These are phyloP conservation scores for Blastosporella zonata DNA, from an alignment of 1,284 basidiomycete species.

Conservation along the genomic window DNA sequence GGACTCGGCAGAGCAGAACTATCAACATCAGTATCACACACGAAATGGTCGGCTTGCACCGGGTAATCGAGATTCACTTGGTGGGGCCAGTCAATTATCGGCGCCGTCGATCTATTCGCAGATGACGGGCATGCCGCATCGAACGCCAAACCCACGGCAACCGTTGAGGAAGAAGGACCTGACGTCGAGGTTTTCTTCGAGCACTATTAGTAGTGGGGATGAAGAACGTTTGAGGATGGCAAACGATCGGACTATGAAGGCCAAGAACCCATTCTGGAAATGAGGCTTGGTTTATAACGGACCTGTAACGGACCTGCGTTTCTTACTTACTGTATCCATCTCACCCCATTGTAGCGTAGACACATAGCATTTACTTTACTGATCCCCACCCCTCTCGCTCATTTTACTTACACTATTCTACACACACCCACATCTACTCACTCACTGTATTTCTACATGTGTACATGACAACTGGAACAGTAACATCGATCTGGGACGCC, in stretches of 20 bases:
- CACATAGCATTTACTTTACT: not conserved
- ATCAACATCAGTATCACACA: constrained; percentile 1
- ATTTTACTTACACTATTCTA: not conserved
- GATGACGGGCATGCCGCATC: constrained; percentile 56
- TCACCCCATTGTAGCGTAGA: not conserved
- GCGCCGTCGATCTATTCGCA: constrained; percentile 64
- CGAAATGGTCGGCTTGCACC: constrained; percentile 16
- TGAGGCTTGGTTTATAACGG: constrained; percentile 7
- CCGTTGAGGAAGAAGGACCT: constrained; percentile 47
- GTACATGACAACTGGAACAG: not conserved
- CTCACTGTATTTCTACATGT: not conserved
- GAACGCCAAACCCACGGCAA: constrained; percentile 56
- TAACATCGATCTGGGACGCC: not conserved
- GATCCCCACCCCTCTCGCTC: not conserved
- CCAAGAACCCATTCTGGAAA: constrained; percentile 16
- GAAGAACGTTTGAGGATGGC: constrained; percentile 4
- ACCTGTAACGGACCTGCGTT: not conserved
- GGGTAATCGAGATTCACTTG: constrained; percentile 23
- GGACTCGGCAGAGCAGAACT: constrained; percentile 8
- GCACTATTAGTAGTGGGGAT: constrained; percentile 20
- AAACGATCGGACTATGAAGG: not conserved
- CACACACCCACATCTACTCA: not conserved
- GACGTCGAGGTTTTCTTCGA: constrained; percentile 30
- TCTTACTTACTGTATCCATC: not conserved
- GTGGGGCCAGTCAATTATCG: constrained; percentile 40